phyloP scores from a whole-genome alignment of 2,329 filamentous ascomycete genomes.

The Ophiostoma perfectum region DNA sequence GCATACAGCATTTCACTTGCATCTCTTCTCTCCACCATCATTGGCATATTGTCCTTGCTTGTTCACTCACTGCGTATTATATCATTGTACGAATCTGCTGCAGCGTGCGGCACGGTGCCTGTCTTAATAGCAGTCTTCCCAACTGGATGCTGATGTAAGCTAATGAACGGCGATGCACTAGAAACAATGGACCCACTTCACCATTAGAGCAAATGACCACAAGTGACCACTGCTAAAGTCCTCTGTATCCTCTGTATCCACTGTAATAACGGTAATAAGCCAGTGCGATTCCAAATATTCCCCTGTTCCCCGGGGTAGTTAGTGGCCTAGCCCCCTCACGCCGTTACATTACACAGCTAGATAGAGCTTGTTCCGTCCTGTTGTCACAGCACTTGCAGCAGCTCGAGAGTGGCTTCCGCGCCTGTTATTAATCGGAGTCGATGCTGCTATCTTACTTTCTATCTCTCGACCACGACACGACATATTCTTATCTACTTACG shows the following conservation, averaged over 20 bases:
- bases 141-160: not conserved
- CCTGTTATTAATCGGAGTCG: not conserved
- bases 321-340: not conserved
- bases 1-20: not conserved
- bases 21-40: not conserved
- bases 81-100: not conserved
- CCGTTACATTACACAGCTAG: not conserved
- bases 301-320: not conserved
- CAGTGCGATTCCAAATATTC: not conserved
- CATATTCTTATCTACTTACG: not conserved
- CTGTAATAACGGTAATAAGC: not conserved
- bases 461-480: not conserved
- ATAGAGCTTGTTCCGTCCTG: not conserved
- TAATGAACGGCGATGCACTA: no score
- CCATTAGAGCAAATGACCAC: no score
- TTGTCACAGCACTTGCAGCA: not conserved
- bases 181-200: not conserved
- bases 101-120: not conserved
- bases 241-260: not conserved
- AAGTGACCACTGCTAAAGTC: no score
- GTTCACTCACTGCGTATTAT: not conserved
- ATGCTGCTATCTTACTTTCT: not conserved
- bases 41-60: not conserved
- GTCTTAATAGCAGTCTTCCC: not conserved
- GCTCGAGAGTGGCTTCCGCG: not conserved